Evolutionary conservation across 305 asterid genomes (phyloP), one percentile per base, ranked within the genome.

Genomic region (Fraxinus baroniana): DNA sequence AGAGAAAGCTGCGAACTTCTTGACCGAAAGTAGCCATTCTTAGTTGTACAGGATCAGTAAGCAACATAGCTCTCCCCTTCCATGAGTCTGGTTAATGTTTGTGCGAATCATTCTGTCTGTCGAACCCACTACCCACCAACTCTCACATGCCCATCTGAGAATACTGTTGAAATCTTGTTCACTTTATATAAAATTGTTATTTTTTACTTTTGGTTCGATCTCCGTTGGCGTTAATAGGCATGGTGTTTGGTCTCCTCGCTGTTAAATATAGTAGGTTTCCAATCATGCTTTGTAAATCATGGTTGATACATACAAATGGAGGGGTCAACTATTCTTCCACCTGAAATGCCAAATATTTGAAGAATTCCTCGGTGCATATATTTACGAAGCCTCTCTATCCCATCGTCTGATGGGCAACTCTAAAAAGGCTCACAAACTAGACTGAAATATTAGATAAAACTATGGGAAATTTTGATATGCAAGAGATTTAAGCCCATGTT

Each of bases 1-100:
- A 72, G 77, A 60, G 89, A 86, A 83, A 86, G 83, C 10, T 20
- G 77, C 57, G 30, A 46, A 81, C 17, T 76, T 72, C 32, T 73
- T 26, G 37, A 71, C 74, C 36, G 18, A 28, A 28, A 26, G 30
- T 35, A 49, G 76, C 32, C n/a, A 18, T 39, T 79, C 46, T 49
- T 35, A 24, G 78, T 24, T 52, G 10, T 81, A 20, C 35, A 3
- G 46, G 22, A 44, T 35, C 13, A 13, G 32, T 52, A 36, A 79
- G 73, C 52, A 20, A 57, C 74, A 3, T 18, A 22, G 20, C 36
- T 26, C 37, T 28, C 36, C 74, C 74, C 18, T 28, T 66, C 15
- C 71, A 62, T 22, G 30, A 9, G 3, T 26, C 18, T 66, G 32
- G 37, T 66, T 28, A 26, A 24, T 28, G 36, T 13, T 26, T 13